Evolutionary conservation across 2,329 filamentous ascomycete genomes (phyloP), one percentile per base, ranked within the genome.

Genomic region (Trichoderma afroharzianum): DNA sequence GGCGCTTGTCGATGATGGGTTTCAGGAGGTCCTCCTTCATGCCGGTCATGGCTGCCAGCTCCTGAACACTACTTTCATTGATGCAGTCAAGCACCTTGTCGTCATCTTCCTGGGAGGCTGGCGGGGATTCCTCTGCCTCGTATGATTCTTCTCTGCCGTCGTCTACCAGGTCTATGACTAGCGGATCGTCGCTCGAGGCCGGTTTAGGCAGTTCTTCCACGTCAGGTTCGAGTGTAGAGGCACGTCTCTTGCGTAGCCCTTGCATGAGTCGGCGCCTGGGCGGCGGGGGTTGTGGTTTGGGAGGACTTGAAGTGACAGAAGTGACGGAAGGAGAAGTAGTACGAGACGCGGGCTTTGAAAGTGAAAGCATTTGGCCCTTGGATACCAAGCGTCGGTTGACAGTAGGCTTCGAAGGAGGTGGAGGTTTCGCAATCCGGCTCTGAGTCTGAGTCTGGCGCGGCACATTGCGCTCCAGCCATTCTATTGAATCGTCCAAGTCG

Each of bases 21-120:
- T 91, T 86, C 1, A 95, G 90, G 61, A 91, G 86, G 6, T 90
- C 88, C 74, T 92, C 87, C 43, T 92, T 91, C 72, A 92, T 90
- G 36, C 90, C 91, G 0, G 93, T 93, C 73, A 98, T 91, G 75
- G 97, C 95, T 2, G 92, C 89, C 55, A 99, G 87, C 71, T 95
- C 93, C 43, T 91, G 88, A 11, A 89, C 83, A 6, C 90, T 89
- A 79, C 93, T 96, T 0, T 86, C 89, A 78, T 98, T 98, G 80
- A 99, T 90, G 77, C 94, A 97, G 8, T 90, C 87, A 32, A 98
- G 84, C 7, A 98, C 88, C 63, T 80, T 79, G 62, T 81, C 79
- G 50, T 79, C 79, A 50, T 80, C 80, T n/a, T 81, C 78, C 6
- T 79, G 74, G 4, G 67, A 75, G 1, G 74, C 75, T 8, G 74